Evolutionary conservation across 148 eudicot species (phyloP), one percentile per base, ranked within the genome.

Genomic region (Simmondsia chinensis): DNA sequence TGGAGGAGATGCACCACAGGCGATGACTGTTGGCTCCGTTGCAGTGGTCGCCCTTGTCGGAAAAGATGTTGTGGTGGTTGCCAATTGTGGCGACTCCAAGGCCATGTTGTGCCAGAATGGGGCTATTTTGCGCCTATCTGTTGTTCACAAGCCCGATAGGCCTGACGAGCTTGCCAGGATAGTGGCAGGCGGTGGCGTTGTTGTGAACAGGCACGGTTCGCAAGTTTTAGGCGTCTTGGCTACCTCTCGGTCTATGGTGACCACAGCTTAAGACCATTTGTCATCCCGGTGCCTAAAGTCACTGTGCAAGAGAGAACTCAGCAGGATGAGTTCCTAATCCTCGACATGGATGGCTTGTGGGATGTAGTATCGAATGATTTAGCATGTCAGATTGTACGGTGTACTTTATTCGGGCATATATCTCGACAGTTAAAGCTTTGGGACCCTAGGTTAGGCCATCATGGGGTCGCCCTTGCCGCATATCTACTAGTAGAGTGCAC

Each of bases 301-400:
- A 59, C 28, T 10, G 70, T 71, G 23, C 50, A 11, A 37, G 35
- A 31, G 5, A 44, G 74, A 46, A 58, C 48, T 6, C 18, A 23
- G 0, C 1, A 0, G 6, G 81, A 75, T 36, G 81, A 75, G 52
- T 75, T 62, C 38, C n/a, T 75, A 34, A 75, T 71, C 26, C 44
- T 74, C 7, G 76, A 61, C 3, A 65, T 61, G 33, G 73, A 74
- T 18, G 80, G 80, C 12, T 22, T 75, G 14, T 75, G 81, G 81
- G 81, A 75, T 25, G 73, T 59, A 0, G 42, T 75, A 5, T 46
- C 81, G 0, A 69, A 75, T 13, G 77, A 71, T 7, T n/a, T 59
- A 5, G 77, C 77, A 0, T 75, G 77, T 39, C 49, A 63, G 0
- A 44, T 74, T 0, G 70, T 53, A 12, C 51, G 64, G 7, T 34